These are phyloP conservation scores for Thyridium curvatum DNA, from an alignment of 2,329 filamentous ascomycete species.

Conservation along the genomic window DNA sequence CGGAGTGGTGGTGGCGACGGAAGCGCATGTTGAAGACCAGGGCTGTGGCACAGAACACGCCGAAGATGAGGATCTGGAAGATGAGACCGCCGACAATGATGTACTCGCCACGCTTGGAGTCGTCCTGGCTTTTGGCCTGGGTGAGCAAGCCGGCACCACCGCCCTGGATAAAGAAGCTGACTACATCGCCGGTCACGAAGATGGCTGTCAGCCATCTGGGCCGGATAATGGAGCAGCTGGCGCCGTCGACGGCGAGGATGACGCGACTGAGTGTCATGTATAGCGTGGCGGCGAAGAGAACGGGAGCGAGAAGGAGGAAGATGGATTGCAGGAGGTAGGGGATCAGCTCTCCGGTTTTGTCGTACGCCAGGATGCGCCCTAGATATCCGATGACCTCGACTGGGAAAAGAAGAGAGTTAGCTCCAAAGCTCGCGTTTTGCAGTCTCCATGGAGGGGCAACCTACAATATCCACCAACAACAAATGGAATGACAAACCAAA, in stretches of 20 bases:
- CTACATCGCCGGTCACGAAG: slow-evolving; percentile 23
- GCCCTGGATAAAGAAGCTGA: slow-evolving; percentile 21
- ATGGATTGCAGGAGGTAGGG: slow-evolving; percentile 33
- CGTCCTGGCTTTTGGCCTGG: slow-evolving; percentile 12
- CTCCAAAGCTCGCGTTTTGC: too few relatives aligned
- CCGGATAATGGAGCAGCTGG: slow-evolving; percentile 12
- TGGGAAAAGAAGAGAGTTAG: background rate
- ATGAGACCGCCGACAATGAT: slow-evolving; percentile 47
- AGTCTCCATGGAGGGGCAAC: background rate
- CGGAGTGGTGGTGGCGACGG: background rate
- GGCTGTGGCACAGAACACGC: slow-evolving; percentile 40
- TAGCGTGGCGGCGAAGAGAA: slow-evolving; percentile 37
- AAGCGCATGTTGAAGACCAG: slow-evolving; percentile 32
- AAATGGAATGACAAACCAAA: slow-evolving; percentile 6
- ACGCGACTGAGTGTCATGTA: slow-evolving; percentile 38
- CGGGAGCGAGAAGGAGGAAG: slow-evolving; percentile 33
- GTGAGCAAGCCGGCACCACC: slow-evolving; percentile 20
- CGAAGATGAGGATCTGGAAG: slow-evolving; percentile 49
- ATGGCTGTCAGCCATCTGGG: slow-evolving; percentile 19
- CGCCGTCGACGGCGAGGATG: slow-evolving; percentile 19
- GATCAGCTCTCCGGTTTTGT: slow-evolving; percentile 23
- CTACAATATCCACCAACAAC: slow-evolving; percentile 3
- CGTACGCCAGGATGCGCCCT: slow-evolving; percentile 18
- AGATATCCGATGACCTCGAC: slow-evolving; percentile 8
- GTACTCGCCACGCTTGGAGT: slow-evolving; percentile 29